These are phyloP conservation scores for Citrullus amarus DNA, from an alignment of 306 rosid species.

Conservation along the genomic window DNA sequence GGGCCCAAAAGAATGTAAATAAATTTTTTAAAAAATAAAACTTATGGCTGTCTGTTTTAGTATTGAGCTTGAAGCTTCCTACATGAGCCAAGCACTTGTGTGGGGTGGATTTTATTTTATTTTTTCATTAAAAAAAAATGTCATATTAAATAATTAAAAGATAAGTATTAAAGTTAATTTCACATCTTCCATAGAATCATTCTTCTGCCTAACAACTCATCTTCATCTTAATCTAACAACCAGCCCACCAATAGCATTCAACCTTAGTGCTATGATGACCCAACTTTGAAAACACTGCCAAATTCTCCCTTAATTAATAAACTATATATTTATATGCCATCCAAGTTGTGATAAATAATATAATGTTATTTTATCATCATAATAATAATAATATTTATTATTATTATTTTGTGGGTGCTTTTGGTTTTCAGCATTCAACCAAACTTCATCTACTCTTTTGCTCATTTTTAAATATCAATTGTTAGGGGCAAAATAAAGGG, in stretches of 20 bases:
- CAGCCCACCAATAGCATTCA: background rate
- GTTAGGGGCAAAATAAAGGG: background rate
- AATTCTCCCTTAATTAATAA: background rate
- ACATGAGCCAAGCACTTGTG: conserved; percentile 1
- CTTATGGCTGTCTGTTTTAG: background rate
- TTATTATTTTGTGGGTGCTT: background rate
- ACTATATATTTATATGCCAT: background rate
- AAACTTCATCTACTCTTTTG: conserved; percentile 6
- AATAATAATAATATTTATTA: background rate
- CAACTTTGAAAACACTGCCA: background rate
- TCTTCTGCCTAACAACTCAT: conserved; percentile 9
- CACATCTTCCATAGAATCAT: background rate
- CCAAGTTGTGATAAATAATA: background rate
- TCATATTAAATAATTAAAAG: background rate
- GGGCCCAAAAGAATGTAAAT: background rate
- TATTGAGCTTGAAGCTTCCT: background rate
- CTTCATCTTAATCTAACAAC: background rate
- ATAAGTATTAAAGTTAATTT: background rate
- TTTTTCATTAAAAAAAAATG: background rate
- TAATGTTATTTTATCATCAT: background rate
- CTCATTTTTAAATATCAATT: background rate
- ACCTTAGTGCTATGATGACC: conserved; percentile 3
- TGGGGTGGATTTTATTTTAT: background rate
- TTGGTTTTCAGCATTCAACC: background rate
- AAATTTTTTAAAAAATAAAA: background rate